Conservation (phyloP, 2,329 filamentous ascomycete genomes). For the Colletotrichum trifolii region DNA sequence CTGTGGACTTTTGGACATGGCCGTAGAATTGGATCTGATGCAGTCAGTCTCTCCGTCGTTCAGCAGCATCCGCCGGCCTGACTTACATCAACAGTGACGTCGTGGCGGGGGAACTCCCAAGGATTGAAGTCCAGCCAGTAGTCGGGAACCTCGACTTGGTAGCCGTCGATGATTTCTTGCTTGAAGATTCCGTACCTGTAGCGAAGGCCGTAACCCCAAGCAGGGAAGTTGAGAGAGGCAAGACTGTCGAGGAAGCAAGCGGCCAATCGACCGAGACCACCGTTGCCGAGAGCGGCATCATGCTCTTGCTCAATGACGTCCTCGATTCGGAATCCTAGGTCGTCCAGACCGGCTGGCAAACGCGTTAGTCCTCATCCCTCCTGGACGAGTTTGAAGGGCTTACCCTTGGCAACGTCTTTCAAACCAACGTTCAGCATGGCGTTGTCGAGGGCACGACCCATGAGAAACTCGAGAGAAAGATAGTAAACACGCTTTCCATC, state of each 20-base stretch:
- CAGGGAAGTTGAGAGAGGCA: constrained; percentile 92
- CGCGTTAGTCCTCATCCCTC: constrained; percentile 36
- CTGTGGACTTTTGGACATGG: constrained; percentile 77
- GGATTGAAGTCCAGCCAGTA: constrained; percentile 99
- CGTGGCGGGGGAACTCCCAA: constrained; percentile 97
- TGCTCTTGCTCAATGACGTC: constrained; percentile 95
- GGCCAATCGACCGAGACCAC: constrained; percentile 91
- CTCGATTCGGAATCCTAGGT: constrained; percentile 96
- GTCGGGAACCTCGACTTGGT: constrained; percentile 97
- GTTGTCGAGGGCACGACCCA: constrained; percentile 97
- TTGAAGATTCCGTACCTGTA: constrained; percentile 99
- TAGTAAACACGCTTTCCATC: constrained; percentile 98
- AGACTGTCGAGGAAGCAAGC: constrained; percentile 98
- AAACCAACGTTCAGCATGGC: constrained; percentile 95
- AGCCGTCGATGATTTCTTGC: constrained; percentile 97
- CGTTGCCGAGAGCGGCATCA: constrained; percentile 95
- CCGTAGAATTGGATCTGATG: constrained; percentile 89
- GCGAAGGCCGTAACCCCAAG: constrained; percentile 96
- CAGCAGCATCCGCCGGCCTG: neutral
- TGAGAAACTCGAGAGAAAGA: constrained; percentile 95
- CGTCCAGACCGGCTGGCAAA: constrained; percentile 77
- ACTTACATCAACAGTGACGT: constrained; percentile 87
- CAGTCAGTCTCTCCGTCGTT: neutral
- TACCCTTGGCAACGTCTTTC: constrained; percentile 86
- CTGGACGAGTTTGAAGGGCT: constrained; percentile 39